Base-by-base conservation (phyloP, 176 grass and related monocot genomes). In the Cenchrus fungigraminus region DNA sequence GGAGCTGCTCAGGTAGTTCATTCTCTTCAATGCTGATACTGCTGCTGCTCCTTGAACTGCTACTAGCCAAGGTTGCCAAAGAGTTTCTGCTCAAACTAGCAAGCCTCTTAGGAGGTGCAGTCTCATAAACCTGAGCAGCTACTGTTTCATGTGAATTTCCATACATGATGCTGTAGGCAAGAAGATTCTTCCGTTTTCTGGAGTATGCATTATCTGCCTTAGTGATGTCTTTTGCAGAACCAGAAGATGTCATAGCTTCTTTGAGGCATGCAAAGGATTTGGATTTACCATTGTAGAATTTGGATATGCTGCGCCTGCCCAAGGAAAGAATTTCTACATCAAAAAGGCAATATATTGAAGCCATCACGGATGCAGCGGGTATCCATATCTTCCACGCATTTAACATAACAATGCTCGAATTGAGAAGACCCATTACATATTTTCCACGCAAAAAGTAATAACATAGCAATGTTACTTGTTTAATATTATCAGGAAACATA, bases 241-340 rank as follows among this genome's bases (percentile, higher is more conserved):
- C 66, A 37, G 84, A 93, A 78, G 87, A 78, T 74, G 84, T 73
- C 50, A 93, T 28, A 32, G 85, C 85, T 83, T 82, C 81, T 68
- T 52, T 72, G 12, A 97, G 91, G 84, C 79, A 91, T 7, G 74
- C 46, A 54, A 93, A 97, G 56, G 94, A 97, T 86, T 97, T 97
- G 19, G 94, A 97, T 88, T 89, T 97, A 37, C 94, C 89, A 69
- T 62, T 84, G 74, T 91, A 93, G 82, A 93, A 97, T 79, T 85
- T 87, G 8, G 94, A 97, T 74, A 97, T 90, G 77, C 91, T 67
- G 72, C 69, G 89, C 74, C 94, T 97, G 77, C 31, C 9, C 56
- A 82, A 45, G 17, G 45, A 77, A 78, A 16, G 50, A 68, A 3
- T 55, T 3, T 68, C 6, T 1, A 67, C 34, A 44, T 75, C 42